These are phyloP conservation scores for Lachancea mirantina DNA, from an alignment of 805 yeast genomes.

Conservation along the genomic window DNA sequence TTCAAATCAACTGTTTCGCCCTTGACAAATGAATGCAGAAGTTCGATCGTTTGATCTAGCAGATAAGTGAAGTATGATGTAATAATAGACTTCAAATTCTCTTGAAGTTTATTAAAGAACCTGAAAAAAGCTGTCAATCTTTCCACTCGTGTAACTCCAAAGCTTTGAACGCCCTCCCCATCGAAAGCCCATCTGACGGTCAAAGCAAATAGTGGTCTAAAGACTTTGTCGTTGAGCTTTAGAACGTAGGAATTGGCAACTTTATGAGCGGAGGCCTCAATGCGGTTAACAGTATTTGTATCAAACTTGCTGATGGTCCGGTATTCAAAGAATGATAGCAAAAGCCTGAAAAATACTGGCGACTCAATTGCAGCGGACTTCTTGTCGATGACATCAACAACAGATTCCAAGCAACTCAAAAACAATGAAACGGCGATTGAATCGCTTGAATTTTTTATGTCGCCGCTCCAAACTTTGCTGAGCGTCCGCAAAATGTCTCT, in stretches of 20 bases:
- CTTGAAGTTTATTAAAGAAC: slow-evolving; percentile 80
- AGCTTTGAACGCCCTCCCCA: slow-evolving; percentile 58
- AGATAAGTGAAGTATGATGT: slow-evolving; percentile 84
- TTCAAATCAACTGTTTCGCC: slow-evolving; percentile 42
- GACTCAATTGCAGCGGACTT: slow-evolving; percentile 70
- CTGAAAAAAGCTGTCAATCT: slow-evolving; percentile 72
- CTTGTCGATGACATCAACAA: slow-evolving; percentile 62
- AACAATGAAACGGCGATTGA: slow-evolving; percentile 58
- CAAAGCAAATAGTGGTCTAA: slow-evolving; percentile 85
- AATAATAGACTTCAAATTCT: slow-evolving; percentile 74
- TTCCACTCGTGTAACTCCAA: slow-evolving; percentile 41
- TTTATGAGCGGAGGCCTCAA: slow-evolving; percentile 68
- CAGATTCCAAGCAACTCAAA: slow-evolving; percentile 57
- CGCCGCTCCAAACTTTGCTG: slow-evolving; percentile 52
- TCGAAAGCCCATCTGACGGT: slow-evolving; percentile 88
- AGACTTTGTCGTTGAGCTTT: slow-evolving; percentile 88
- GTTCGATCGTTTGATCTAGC: slow-evolving; percentile 57
- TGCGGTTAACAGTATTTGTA: slow-evolving; percentile 66
- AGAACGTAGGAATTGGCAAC: slow-evolving; percentile 72
- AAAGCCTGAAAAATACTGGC: slow-evolving; percentile 56
- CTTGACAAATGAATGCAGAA: slow-evolving; percentile 45
- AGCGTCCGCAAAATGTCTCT: slow-evolving; percentile 55
- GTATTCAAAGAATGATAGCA: slow-evolving; percentile 64
- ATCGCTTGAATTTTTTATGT: slow-evolving; percentile 30
- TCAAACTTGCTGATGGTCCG: slow-evolving; percentile 55